Conservation (phyloP, 257 asterid genomes). For the Solanum habrochaites region DNA sequence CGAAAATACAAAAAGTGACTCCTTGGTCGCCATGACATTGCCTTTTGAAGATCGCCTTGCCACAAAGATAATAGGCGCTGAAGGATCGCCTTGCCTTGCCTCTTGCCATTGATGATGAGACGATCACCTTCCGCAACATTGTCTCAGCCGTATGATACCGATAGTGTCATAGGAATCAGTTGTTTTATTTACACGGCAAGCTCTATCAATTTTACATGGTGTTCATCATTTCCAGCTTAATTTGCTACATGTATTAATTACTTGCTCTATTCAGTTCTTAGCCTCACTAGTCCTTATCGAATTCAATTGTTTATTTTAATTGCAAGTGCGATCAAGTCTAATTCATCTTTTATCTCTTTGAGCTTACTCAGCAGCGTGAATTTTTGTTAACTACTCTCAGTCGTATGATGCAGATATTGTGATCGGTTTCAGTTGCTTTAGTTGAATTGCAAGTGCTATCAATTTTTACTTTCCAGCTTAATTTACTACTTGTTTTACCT, state of each 20-base stretch:
- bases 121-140: background rate
- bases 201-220: background rate
- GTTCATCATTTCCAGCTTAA: background rate
- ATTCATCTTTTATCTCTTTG: background rate
- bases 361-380: background rate
- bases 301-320: background rate
- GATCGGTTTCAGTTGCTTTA: background rate
- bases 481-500: background rate
- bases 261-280: background rate
- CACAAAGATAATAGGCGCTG: background rate
- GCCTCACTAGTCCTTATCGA: background rate
- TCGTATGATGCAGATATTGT: background rate
- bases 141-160: background rate
- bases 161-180: background rate
- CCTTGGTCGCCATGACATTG: background rate
- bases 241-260: background rate
- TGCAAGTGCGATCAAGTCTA: background rate
- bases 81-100: background rate
- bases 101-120: background rate
- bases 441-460: background rate
- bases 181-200: background rate
- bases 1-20: background rate
- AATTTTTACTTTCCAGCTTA: background rate
- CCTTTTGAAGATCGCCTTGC: background rate
- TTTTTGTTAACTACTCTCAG: background rate